These are phyloP conservation scores for Capsicum rhomboideum DNA, from an alignment of 257 asterid species.

Conservation along the genomic window DNA sequence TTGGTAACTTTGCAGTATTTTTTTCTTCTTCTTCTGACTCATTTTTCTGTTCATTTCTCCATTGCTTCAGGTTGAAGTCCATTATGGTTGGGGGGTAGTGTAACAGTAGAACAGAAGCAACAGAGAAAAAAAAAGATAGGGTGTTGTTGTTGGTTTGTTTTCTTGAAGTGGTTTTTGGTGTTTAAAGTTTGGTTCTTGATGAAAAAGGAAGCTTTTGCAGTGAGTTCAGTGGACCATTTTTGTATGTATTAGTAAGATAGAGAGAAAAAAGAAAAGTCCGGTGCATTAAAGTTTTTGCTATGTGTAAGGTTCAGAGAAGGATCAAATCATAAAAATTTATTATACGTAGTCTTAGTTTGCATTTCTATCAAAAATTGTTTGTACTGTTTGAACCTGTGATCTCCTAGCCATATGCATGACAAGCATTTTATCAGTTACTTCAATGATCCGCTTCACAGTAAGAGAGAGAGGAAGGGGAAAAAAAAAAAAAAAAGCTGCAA, in stretches of 20 bases:
- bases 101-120: background rate
- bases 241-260: background rate
- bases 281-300: too few relatives aligned
- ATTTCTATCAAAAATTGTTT: too few relatives aligned
- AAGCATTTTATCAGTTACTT: too few relatives aligned
- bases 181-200: background rate
- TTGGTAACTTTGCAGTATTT: slow-evolving; percentile 25
- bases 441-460: too few relatives aligned
- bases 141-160: background rate
- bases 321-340: too few relatives aligned
- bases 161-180: background rate
- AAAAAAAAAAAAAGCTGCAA: background rate
- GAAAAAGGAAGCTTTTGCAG: background rate
- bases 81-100: slow-evolving; percentile 5
- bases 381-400: too few relatives aligned
- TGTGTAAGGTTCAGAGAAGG: too few relatives aligned
- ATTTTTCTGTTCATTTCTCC: slow-evolving; percentile 32
- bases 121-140: background rate
- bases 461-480: background rate
- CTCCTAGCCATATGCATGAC: too few relatives aligned
- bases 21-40: slow-evolving; percentile 3
- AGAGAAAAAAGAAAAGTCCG: too few relatives aligned
- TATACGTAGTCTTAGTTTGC: too few relatives aligned
- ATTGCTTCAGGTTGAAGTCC: slow-evolving; percentile 78
- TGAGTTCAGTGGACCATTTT: slow-evolving; percentile 4